Evolutionary conservation across 352 stramenopile species (phyloP).

Genomic region (Globisporangium nunn): DNA sequence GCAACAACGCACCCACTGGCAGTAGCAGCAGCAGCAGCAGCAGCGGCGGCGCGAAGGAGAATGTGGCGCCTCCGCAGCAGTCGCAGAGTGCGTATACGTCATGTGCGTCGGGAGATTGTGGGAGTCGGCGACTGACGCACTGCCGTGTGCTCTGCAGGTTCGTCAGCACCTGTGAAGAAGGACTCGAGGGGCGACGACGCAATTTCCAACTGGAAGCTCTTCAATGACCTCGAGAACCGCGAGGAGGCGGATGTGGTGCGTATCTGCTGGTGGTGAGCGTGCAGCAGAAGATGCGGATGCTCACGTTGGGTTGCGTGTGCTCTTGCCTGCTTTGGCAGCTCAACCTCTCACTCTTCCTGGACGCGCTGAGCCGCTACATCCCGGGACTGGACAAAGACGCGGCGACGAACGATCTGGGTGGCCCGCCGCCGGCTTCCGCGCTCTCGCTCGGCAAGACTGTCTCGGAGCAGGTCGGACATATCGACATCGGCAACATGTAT

Average conservation of each 20-base stretch:
- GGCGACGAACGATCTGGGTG: slow-evolving; percentile 10
- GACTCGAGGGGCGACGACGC: slow-evolving; percentile 31
- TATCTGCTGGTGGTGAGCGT: not conserved
- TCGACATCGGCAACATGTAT: slow-evolving; percentile 86
- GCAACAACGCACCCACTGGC: not conserved
- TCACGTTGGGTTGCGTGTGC: not conserved
- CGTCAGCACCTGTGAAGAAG: slow-evolving; percentile 13
- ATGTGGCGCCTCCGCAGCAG: slow-evolving; percentile 1
- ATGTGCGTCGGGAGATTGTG: not conserved
- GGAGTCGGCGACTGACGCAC: not conserved
- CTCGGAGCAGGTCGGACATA: slow-evolving; percentile 56
- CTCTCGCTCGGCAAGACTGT: slow-evolving; percentile 32
- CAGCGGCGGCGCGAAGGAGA: slow-evolving; percentile 5
- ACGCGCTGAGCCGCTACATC: slow-evolving; percentile 72
- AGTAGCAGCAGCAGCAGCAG: not conserved
- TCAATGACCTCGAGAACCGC: slow-evolving; percentile 82
- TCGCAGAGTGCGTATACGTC: not conserved
- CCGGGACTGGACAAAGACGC: slow-evolving; percentile 45
- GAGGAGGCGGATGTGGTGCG: slow-evolving; percentile 77
- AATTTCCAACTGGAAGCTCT: slow-evolving; percentile 84
- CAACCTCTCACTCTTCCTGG: slow-evolving; percentile 74
- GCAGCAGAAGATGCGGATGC: not conserved
- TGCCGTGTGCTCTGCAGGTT: not conserved
- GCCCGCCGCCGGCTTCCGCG: slow-evolving; percentile 10
- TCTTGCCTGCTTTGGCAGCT: slow-evolving; percentile 21